phyloP scores from a whole-genome alignment of 2,329 filamentous ascomycete genomes.

The Xylaria sp. region DNA sequence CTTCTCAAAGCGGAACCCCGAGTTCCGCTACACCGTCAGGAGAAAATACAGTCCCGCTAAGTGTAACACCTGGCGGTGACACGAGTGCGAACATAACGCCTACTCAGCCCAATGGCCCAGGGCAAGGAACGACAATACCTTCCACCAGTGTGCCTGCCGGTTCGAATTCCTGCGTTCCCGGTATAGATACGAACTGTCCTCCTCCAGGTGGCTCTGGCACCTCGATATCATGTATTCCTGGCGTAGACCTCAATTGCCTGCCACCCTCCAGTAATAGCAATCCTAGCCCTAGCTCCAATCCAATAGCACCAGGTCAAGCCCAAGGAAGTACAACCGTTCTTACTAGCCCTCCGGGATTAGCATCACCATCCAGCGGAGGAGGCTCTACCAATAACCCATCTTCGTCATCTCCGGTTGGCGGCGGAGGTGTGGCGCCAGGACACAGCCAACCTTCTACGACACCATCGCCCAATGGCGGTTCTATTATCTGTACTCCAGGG shows the following conservation, averaged over 20 bases:
- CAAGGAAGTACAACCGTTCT: slow-evolving; percentile 28
- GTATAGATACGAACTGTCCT: slow-evolving; percentile 31
- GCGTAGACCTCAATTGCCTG: slow-evolving; percentile 19
- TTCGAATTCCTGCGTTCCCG: slow-evolving; percentile 32
- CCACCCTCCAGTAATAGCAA: background rate
- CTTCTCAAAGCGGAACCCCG: slow-evolving; percentile 24
- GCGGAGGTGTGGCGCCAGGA: slow-evolving; percentile 30
- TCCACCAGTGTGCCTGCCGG: slow-evolving; percentile 23
- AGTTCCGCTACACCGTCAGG: slow-evolving; percentile 9
- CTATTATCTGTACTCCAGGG: slow-evolving; percentile 31
- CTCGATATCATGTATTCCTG: slow-evolving; percentile 32
- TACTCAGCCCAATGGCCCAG: slow-evolving; percentile 10
- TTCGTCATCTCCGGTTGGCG: slow-evolving; percentile 30
- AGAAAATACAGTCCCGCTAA: slow-evolving; percentile 14
- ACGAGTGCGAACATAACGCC: slow-evolving; percentile 14
- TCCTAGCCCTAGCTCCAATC: background rate
- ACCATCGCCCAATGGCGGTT: slow-evolving; percentile 6
- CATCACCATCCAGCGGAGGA: slow-evolving; percentile 23
- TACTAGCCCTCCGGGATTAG: slow-evolving; percentile 24
- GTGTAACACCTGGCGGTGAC: background rate
- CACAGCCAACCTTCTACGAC: slow-evolving; percentile 34
- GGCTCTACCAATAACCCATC: slow-evolving; percentile 27
- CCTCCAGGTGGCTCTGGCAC: slow-evolving; percentile 21
- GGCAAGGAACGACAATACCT: slow-evolving; percentile 17
- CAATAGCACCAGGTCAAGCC: slow-evolving; percentile 31